Percentiles rank a stretch among this genome's conserved stretches.
These are phyloP conservation scores for Solanum medicagineum DNA, from an alignment of 257 asterid genomes.

Conservation along the genomic window DNA sequence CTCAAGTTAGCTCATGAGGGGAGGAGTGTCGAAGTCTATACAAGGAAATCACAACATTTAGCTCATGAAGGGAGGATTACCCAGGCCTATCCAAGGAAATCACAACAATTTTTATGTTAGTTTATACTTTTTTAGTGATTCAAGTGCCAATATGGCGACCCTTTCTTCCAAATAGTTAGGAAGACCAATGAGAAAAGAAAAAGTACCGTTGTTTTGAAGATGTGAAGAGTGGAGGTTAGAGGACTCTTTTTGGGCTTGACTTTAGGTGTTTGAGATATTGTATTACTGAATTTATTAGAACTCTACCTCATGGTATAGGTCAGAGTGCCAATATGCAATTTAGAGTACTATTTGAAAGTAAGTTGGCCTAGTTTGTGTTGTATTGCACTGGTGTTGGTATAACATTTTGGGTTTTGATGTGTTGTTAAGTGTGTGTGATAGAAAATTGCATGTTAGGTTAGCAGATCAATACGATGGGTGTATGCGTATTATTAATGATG, in stretches of 20 bases:
- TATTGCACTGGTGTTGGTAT: not conserved
- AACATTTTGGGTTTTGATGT: not conserved
- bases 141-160: not conserved
- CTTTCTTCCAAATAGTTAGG: not conserved
- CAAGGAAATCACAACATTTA: not conserved
- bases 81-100: not conserved
- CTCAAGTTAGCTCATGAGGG: not conserved
- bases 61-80: not conserved
- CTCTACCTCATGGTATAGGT: not conserved
- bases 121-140: not conserved
- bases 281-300: not conserved
- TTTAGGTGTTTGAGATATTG: not conserved
- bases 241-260: not conserved
- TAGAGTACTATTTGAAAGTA: not conserved
- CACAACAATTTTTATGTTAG: not conserved
- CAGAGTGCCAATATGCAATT: not conserved
- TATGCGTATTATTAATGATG: not conserved
- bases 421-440: not conserved
- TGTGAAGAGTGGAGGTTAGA: not conserved
- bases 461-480: not conserved
- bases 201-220: not conserved
- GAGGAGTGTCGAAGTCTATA: not conserved
- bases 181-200: not conserved
- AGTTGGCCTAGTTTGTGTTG: not conserved
- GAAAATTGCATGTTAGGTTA: not conserved